Conservation (phyloP, 75 land plant species). For the Ceratopteris richardii region DNA sequence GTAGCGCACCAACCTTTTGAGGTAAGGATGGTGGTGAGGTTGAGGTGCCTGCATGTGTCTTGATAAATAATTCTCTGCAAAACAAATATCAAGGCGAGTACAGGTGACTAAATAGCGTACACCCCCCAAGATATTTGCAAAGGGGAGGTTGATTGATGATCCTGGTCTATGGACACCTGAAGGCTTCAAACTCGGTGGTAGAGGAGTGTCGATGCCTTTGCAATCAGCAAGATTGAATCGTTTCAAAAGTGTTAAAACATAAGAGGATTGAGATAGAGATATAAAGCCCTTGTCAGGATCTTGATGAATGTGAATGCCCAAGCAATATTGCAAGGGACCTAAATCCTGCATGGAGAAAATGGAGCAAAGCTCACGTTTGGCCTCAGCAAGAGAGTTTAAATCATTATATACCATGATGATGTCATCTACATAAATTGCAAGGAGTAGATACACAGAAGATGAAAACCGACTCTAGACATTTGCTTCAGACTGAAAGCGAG, state of each 20-base stretch:
- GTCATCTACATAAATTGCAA: conserved; percentile 6
- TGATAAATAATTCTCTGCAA: neutral
- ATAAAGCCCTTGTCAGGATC: neutral
- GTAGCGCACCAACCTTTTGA: neutral
- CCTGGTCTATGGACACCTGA: no score
- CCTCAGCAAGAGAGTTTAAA: neutral
- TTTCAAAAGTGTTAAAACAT: no score
- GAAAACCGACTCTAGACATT: neutral
- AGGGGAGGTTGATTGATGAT: no score
- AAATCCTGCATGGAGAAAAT: no score
- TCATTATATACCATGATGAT: neutral
- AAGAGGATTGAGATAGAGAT: neutral
- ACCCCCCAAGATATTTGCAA: neutral
- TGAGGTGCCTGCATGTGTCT: neutral
- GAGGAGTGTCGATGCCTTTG: neutral
- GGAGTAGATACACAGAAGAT: neutral
- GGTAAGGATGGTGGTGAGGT: neutral
- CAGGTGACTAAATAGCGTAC: neutral
- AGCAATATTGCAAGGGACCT: no score
- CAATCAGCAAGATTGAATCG: no score
- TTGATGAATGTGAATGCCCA: no score
- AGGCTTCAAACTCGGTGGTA: no score
- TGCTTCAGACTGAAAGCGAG: neutral
- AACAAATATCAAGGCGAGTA: neutral
- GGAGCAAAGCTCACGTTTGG: no score